Evolutionary conservation across 148 eudicot genomes (phyloP).

Genomic region (Rhododendron vialii): DNA sequence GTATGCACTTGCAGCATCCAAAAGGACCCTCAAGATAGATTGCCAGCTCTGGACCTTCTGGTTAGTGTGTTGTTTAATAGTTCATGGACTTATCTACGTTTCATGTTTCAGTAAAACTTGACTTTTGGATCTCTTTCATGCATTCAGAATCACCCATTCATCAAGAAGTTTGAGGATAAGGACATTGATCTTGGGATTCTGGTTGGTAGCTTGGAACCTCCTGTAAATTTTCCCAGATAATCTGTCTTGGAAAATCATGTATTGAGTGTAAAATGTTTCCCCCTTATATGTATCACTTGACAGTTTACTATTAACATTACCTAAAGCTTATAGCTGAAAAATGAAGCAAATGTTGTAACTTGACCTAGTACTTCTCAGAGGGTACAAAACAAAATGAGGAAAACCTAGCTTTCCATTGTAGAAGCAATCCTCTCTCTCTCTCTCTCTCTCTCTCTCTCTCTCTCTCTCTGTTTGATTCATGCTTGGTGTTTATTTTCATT

Average conservation of each 20-base stretch:
- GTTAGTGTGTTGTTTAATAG: constrained; percentile 34
- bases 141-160: constrained; percentile 80
- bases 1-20: constrained; percentile 59
- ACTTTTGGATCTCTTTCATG: constrained; percentile 7
- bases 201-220: constrained; percentile 78
- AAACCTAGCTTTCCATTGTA: background rate
- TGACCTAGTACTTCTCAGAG: background rate
- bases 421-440: background rate
- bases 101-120: background rate
- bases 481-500: background rate
- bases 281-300: background rate
- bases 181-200: constrained; percentile 82
- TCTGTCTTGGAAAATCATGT: constrained; percentile 16
- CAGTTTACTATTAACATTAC: background rate
- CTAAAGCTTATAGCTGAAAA: background rate
- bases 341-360: background rate
- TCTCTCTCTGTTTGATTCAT: too few species aligned
- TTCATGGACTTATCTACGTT: background rate
- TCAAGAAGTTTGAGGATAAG: constrained; percentile 91
- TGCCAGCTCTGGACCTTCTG: constrained; percentile 82
- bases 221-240: constrained; percentile 73
- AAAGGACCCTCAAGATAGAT: constrained; percentile 80
- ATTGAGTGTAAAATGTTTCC: constrained; percentile 11
- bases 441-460: background rate
- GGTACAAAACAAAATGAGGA: background rate